These are phyloP conservation scores for Termitomyces sp. DNA, from an alignment of 768 basidiomycete genomes.

Conservation along the genomic window DNA sequence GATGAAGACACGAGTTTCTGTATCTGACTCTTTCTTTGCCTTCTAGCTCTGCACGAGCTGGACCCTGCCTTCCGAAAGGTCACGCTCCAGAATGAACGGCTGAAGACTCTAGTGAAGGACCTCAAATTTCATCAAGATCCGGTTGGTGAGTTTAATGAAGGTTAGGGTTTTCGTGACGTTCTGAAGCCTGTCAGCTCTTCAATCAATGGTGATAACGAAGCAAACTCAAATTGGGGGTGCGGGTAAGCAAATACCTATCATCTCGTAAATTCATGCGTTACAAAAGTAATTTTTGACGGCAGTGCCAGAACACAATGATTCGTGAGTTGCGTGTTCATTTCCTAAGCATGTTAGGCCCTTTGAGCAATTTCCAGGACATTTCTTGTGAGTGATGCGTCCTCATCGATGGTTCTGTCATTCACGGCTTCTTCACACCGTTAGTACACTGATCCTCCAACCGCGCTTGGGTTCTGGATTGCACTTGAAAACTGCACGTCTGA, in stretches of 20 bases:
- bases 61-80: slow-evolving; percentile 79
- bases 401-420: background rate
- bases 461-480: slow-evolving; percentile 96
- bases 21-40: background rate
- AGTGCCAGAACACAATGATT: slow-evolving; percentile 95
- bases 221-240: slow-evolving; percentile 90
- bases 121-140: slow-evolving; percentile 85
- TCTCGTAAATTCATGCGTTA: background rate
- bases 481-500: slow-evolving; percentile 80
- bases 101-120: slow-evolving; percentile 70
- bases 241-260: slow-evolving; percentile 46
- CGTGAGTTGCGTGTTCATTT: slow-evolving; percentile 44
- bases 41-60: slow-evolving; percentile 75
- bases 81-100: slow-evolving; percentile 74
- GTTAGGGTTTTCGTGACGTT: background rate
- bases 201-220: slow-evolving; percentile 96
- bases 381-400: slow-evolving; percentile 42
- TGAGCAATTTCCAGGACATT: slow-evolving; percentile 53
- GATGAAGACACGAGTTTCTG: background rate
- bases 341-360: background rate
- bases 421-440: slow-evolving; percentile 26
- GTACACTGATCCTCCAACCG: slow-evolving; percentile 90
- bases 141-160: slow-evolving; percentile 46
- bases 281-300: background rate
- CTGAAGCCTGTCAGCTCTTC: slow-evolving; percentile 55